Evolutionary conservation across 352 stramenopile genomes (phyloP).

Genomic region (Phytophthora citricola): DNA sequence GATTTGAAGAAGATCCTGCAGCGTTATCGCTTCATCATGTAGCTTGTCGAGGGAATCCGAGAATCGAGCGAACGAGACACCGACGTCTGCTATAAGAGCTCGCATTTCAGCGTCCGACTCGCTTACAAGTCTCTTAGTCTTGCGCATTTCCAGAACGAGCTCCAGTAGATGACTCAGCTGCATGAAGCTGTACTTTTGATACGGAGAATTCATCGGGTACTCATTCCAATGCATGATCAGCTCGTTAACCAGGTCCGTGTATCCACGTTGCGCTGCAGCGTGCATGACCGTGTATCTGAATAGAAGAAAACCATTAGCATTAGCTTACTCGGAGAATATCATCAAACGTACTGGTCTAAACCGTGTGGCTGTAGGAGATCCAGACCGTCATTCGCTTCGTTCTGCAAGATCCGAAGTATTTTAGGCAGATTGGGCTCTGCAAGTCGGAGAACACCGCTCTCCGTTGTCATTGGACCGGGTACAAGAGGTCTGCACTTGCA

Average conservation of each 20-base stretch:
- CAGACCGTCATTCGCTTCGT: conserved; percentile 59
- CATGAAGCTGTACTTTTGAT: conserved; percentile 72
- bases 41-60: conserved; percentile 73
- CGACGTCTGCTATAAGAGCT: conserved; percentile 56
- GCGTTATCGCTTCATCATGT: conserved; percentile 53
- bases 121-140: conserved; percentile 59
- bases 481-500: conserved; percentile 68
- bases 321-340: neutral
- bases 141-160: conserved; percentile 57
- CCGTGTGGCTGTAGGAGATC: conserved; percentile 74
- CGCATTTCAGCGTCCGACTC: conserved; percentile 66
- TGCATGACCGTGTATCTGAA: conserved; percentile 62
- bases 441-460: conserved; percentile 70
- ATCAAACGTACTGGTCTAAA: conserved; percentile 56
- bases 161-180: conserved; percentile 56
- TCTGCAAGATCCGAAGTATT: conserved; percentile 65
- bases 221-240: conserved; percentile 66
- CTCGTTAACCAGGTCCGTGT: conserved; percentile 64
- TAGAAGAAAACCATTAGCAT: conserved; percentile 1
- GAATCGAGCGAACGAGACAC: conserved; percentile 68
- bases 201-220: conserved; percentile 66
- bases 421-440: conserved; percentile 69
- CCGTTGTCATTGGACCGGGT: conserved; percentile 54
- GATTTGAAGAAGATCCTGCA: conserved; percentile 74
- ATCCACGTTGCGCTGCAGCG: conserved; percentile 73